phyloP scores from a whole-genome alignment of 2,329 filamentous ascomycete species.

The Bipolaris sorokiniana region DNA sequence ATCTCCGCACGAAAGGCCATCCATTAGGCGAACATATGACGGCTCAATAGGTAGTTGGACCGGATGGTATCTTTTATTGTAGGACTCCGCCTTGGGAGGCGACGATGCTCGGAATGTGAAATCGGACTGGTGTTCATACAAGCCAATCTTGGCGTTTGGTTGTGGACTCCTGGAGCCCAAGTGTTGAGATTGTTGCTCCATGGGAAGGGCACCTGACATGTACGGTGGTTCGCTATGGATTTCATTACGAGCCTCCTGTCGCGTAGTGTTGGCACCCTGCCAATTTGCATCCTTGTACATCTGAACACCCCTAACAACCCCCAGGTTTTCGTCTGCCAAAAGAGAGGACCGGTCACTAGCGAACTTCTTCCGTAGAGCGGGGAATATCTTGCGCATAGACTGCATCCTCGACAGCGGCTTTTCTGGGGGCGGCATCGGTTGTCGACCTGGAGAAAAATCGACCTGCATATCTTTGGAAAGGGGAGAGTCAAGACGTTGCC shows the following conservation, averaged over 20 bases:
- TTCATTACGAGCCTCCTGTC: conserved; percentile 2
- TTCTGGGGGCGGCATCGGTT: conserved; percentile 50
- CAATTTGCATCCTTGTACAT: conserved; percentile 24
- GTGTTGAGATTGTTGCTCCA: conserved; percentile 5
- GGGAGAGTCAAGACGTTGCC: conserved; percentile 42
- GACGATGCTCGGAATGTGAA: conserved; percentile 33
- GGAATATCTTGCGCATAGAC: conserved; percentile 36
- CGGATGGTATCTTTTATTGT: background rate
- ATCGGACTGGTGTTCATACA: conserved; percentile 12
- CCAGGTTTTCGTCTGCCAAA: background rate
- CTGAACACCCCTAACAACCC: conserved; percentile 12
- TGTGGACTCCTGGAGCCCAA: conserved; percentile 9
- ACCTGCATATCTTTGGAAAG: conserved; percentile 25
- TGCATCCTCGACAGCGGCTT: conserved; percentile 36
- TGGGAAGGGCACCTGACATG: conserved; percentile 38
- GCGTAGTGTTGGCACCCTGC: conserved; percentile 6
- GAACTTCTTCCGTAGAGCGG: conserved; percentile 32
- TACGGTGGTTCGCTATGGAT: conserved; percentile 18
- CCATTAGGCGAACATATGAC: conserved; percentile 43
- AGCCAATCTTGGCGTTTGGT: conserved; percentile 6
- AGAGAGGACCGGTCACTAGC: conserved; percentile 16
- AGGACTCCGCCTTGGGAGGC: conserved; percentile 15
- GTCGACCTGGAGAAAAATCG: conserved; percentile 31
- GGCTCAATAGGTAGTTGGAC: conserved; percentile 27
- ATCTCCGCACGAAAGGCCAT: conserved; percentile 31